Evolutionary conservation across 1,284 basidiomycete genomes (phyloP), one percentile per base, ranked within the genome.

Genomic region (Marasmius fiardii): DNA sequence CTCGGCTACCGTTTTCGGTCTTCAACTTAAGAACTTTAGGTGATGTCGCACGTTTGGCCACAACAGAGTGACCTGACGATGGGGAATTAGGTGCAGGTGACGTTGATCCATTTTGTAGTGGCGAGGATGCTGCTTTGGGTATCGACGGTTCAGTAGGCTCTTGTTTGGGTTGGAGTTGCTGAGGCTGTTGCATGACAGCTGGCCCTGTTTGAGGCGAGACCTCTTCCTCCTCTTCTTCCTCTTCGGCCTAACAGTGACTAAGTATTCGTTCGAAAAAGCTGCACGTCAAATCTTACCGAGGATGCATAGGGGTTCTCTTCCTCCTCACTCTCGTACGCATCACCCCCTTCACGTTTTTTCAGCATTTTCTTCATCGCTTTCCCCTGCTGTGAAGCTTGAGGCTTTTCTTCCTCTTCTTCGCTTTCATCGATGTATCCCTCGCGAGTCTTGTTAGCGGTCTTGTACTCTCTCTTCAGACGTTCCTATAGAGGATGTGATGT

Each of bases 381-480:
- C 10, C 82, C 88, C 31, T 88, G 84, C 55, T 84, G 86, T 35
- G 82, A 85, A 57, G 87, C 71, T 43, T 79, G 73, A 26, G 78
- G 72, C 7, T 78, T 76, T 16, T 80, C 75, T 23, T 85, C 85
- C 49, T 89, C 88, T 5, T 90, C 88, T 2, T 90, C 88, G 0
- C 81, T 82, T 58, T 85, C 87, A 61, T 87, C 86, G 44, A 90
- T 75, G 45, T 82, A 80, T 4, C 80, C 80, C 54, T 90, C 88
- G 16, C 85, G 78, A 39, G 74, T 77, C 67, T 89, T 89, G 68
- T 92, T 92, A 20, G 88, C 90, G 14, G 72, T 73, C 66, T 85
- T 85, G 66, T 92, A 92, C 67, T 93, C 90, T 52, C 84, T 83
- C 71, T 93, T 93, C 47, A 94, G 74, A 16, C 91, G 87, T 69